These are phyloP conservation scores for Boletus mariae DNA, from an alignment of 1,284 basidiomycete species.

Conservation along the genomic window DNA sequence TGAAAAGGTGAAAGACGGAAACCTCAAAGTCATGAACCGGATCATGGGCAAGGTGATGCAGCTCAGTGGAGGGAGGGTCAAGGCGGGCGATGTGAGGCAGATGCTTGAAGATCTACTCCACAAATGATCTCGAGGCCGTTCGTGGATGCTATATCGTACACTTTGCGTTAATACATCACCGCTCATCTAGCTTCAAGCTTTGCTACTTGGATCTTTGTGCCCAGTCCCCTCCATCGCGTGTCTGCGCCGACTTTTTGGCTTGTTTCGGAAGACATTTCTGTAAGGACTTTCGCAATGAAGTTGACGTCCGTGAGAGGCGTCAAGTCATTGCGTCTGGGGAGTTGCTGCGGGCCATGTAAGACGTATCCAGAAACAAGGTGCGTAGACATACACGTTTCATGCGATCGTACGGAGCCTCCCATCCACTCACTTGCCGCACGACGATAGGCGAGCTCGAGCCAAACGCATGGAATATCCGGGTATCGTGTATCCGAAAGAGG, in stretches of 20 bases:
- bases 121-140: not conserved
- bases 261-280: slow-evolving; percentile 55
- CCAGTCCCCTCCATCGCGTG: slow-evolving; percentile 79
- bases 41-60: slow-evolving; percentile 92
- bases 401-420: slow-evolving; percentile 84
- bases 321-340: slow-evolving; percentile 81
- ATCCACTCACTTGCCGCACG: slow-evolving; percentile 81
- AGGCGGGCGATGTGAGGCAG: slow-evolving; percentile 52
- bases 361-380: not conserved
- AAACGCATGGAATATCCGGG: slow-evolving; percentile 88
- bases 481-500: slow-evolving; percentile 88
- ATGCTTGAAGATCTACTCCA: slow-evolving; percentile 45
- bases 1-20: slow-evolving; percentile 67
- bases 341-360: slow-evolving; percentile 44
- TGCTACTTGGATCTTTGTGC: slow-evolving; percentile 45
- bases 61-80: slow-evolving; percentile 72
- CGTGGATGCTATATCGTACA: not conserved
- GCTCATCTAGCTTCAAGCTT: slow-evolving; percentile 14
- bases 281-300: slow-evolving; percentile 79
- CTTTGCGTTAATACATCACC: not conserved
- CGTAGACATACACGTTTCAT: slow-evolving; percentile 65
- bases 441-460: slow-evolving; percentile 54
- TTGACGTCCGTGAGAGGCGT: slow-evolving; percentile 86
- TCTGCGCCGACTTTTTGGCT: slow-evolving; percentile 61
- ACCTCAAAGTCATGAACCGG: slow-evolving; percentile 80